Evolutionary conservation across 2,329 filamentous ascomycete genomes (phyloP), one percentile per base, ranked within the genome.

Genomic region (Pseudogymnoascus sp.): DNA sequence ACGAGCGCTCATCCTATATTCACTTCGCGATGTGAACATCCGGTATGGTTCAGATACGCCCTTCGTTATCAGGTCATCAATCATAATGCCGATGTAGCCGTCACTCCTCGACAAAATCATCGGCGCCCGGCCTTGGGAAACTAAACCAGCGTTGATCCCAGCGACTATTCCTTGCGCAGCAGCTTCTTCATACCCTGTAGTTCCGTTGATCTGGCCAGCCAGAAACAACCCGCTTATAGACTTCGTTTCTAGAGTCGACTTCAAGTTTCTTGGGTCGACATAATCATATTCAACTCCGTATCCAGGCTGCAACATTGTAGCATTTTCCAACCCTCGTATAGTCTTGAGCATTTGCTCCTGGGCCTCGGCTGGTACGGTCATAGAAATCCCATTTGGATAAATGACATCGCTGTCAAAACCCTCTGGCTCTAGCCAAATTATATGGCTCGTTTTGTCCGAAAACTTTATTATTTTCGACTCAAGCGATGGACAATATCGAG

Each of bases 201-300:
- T 99, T 52, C 94, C 94, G 74, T 99, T 99, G 74, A 99, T 97
- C 74, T 99, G 94, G 3, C 94, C 94, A 0, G 94, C 94, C 33
- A 99, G 82, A 76, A 90, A 99, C 11, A 99, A 83, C 1, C 94
- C 94, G 6, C 80, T 80, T 65, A 99, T 96, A 21, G 88, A 82
- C 75, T 97, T 99, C 1, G 94, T 97, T 75, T 99, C 94, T 6
- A 99, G 83, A 0, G 92, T 94, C n/a, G 89, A 85, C 66, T 87
- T 88, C 3, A 99, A 81, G 68, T 89, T 89, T 61, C 94, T 88
- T 16, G 94, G 94, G 72, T 99, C 94, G 16, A 99, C 91, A 74
- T 99, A 99, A 77, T 97, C 94, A 74, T 99, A 99, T 74, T 99
- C 94, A 1, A 99, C 94, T 6, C 94, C 94, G 71, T 99, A 99